Conservation (phyloP, 208 protist species). For the Leishmania guyanensis region DNA sequence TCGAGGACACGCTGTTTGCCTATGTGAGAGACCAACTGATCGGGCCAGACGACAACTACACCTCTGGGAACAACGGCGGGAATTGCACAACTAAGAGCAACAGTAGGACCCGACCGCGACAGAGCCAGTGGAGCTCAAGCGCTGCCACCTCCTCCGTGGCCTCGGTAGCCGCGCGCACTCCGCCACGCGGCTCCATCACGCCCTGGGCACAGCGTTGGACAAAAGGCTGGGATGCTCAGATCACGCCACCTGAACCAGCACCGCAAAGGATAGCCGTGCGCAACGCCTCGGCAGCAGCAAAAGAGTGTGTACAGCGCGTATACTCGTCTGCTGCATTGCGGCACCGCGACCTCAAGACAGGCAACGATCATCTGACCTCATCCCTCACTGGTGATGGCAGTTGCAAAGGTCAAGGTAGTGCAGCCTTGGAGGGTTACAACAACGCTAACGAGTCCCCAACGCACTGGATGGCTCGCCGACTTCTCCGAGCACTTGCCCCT, state of each 20-base stretch:
- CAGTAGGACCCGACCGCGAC: neutral
- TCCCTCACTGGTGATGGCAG: neutral
- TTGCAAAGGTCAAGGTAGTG: neutral
- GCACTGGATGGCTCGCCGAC: slow-evolving; percentile 20
- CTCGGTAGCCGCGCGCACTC: neutral
- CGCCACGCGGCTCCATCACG: slow-evolving; percentile 3
- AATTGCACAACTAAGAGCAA: neutral
- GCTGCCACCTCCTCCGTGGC: neutral
- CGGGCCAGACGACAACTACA: neutral
- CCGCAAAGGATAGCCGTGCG: neutral
- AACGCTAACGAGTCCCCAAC: neutral
- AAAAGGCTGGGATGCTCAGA: neutral
- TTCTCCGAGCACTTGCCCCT: slow-evolving; percentile 73
- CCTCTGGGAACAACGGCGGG: neutral
- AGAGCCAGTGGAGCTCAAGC: slow-evolving; percentile 3
- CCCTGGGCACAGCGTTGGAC: slow-evolving; percentile 5
- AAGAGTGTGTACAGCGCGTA: neutral
- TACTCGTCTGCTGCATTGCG: neutral
- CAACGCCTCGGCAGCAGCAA: neutral
- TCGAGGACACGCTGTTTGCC: neutral
- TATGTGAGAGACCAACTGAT: slow-evolving; percentile 17
- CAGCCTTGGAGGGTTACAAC: neutral
- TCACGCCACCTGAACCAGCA: neutral
- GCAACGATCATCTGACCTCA: neutral
- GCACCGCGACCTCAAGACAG: neutral